Base-by-base conservation (phyloP, 108 stramenopile genomes). In the Hondaea fermentalgiana region DNA sequence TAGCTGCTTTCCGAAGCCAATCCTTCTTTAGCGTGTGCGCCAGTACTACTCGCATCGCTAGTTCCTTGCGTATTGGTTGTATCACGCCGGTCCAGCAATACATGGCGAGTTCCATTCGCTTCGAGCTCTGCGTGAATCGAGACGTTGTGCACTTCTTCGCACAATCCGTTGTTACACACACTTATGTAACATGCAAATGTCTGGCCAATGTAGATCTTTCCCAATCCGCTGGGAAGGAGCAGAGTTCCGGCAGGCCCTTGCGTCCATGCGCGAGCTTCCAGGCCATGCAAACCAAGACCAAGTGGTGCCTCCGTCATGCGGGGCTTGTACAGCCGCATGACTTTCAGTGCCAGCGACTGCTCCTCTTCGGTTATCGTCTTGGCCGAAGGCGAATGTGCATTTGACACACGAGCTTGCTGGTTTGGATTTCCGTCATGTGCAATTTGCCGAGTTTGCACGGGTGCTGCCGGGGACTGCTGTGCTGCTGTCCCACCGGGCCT, bases 311-410 rank as follows among this genome's bases (percentile, higher is more conserved):
- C 76, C 19, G 45, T 53, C 49, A 83, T 83, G n/a, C 45, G 45
- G 1, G 76, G 76, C 28, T 83, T 83, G 23, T 83, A 83, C 23
- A 83, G 28, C 51, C 76, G 19, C 76, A 83, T 83, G 25, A 83
- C 76, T 23, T 83, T 83, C 10, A 83, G 76, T 12, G 76, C 45
- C 76, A 83, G 76, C 51, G 76, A 83, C 51, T 83, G 76, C 23
- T 83, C 76, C 51, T 83, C 76, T 45, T 72, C 72, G 17, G 23
- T 28, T 1, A 23, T 35, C 76, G 45, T 12, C 12, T 23, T 53
- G 23, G 4, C 12, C 45, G 76, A 28, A 8, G 45, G 76, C 51
- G 49, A 53, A 43, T 57, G 55, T 8, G 3, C 8, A 16, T 16
- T 57, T 16, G 55, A 57, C 3, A 16, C 55, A 0, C 35, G 35